Evolutionary conservation across 306 rosid genomes (phyloP), one percentile per base, ranked within the genome.

Genomic region (Hippophae rhamnoides): DNA sequence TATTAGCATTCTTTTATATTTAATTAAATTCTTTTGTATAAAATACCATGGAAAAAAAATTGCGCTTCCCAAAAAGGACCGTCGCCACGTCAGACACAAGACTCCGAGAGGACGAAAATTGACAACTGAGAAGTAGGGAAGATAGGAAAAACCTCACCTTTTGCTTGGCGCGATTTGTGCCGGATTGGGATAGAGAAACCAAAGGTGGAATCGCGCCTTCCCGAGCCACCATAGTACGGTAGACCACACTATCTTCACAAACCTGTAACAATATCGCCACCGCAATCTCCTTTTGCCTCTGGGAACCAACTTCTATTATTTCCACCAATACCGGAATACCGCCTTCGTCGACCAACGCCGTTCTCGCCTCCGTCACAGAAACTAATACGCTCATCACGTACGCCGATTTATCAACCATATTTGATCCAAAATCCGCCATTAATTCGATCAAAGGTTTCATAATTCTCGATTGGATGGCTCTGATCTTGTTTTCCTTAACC

Each of bases 121-220:
- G 45, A 43, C n/a, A 66, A 13, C 13, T 7, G 9, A 10, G 9
- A 13, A 7, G 10, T 18, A 25, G 41, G 5, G 60, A 10, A 2
- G 14, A 13, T 64, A 57, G 67, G 58, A 53, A 53, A 45, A 50
- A 59, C 3, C 81, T 67, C 31, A 92, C 96, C 96, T 88, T 92
- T 73, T 92, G 93, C 82, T 82, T 92, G 80, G 93, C 95, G 76
- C 99, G 96, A 83, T 80, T 75, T 55, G 95, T 88, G 89, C 93
- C 96, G 65, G 95, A 80, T 70, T 88, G 95, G 0, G 99, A 76
- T 78, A 92, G 56, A 52, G 99, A 89, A 8, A 92, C 85, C 58
- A 92, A 74, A 27, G 99, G 99, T 43, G 96, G 99, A 75, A 92
- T 85, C 60, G 99, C 96, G 56, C 99, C 93, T 80, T 92, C 99